phyloP scores from a whole-genome alignment of 2,329 filamentous ascomycete genomes.

The Furcasterigmium furcatum region DNA sequence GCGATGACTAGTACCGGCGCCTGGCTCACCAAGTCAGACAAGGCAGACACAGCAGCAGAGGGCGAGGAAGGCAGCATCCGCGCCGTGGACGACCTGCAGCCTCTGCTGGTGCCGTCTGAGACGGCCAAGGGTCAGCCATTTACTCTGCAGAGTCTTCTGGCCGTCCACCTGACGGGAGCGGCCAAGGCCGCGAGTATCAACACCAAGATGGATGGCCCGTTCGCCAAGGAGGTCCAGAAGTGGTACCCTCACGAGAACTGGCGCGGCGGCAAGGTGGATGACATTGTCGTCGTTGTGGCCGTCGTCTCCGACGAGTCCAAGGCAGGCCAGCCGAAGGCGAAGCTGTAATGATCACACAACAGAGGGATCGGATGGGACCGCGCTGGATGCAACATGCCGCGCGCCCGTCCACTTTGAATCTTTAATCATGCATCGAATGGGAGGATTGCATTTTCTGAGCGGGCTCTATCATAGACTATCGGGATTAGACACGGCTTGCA shows the following conservation, averaged over 20 bases:
- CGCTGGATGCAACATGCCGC: no score
- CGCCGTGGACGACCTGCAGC: slow-evolving; percentile 57
- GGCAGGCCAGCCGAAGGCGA: slow-evolving; percentile 18
- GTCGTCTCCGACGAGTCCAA: slow-evolving; percentile 65
- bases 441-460: no score
- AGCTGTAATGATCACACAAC: slow-evolving; percentile 17
- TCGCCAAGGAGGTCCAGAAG: slow-evolving; percentile 89
- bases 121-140: slow-evolving; percentile 18
- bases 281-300: slow-evolving; percentile 84
- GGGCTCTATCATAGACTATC: no score
- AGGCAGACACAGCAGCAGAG: neutral
- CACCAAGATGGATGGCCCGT: slow-evolving; percentile 80
- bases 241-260: slow-evolving; percentile 84
- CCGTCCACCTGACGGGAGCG: slow-evolving; percentile 73
- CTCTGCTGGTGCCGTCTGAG: slow-evolving; percentile 44
- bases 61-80: slow-evolving; percentile 52
- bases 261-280: slow-evolving; percentile 91
- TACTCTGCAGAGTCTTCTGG: slow-evolving; percentile 75
- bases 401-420: no score
- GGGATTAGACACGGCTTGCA: no score
- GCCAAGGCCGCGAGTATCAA: slow-evolving; percentile 85
- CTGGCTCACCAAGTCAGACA: slow-evolving; percentile 57
- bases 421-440: no score
- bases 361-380: neutral
- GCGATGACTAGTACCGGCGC: slow-evolving; percentile 73